phyloP scores from a whole-genome alignment of 2,329 filamentous ascomycete genomes.

The Aspergillus sp. region DNA sequence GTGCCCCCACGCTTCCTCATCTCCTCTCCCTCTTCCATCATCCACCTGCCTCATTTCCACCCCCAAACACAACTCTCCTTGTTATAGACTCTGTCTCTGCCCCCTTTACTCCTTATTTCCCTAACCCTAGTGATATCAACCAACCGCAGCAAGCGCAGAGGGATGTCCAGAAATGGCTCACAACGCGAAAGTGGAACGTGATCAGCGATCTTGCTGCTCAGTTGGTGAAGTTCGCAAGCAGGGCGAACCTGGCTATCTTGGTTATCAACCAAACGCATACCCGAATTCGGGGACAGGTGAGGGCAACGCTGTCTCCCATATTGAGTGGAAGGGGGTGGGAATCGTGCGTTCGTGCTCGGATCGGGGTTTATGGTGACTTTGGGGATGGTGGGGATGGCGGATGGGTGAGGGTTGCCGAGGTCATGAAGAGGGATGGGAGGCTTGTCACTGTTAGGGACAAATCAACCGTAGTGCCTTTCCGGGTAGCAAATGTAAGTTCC shows the following conservation, averaged over 20 bases:
- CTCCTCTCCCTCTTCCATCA: slow-evolving; percentile 72
- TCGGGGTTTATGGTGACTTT: slow-evolving; percentile 81
- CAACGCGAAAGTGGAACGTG: slow-evolving; percentile 56
- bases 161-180: slow-evolving; percentile 43
- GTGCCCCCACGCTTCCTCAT: slow-evolving; percentile 61
- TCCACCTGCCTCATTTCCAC: slow-evolving; percentile 65
- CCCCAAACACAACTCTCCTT: slow-evolving; percentile 65
- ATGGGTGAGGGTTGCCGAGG: slow-evolving; percentile 61
- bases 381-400: slow-evolving; percentile 47
- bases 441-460: neutral
- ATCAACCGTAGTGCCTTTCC: slow-evolving; percentile 42
- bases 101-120: slow-evolving; percentile 75
- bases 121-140: slow-evolving; percentile 53
- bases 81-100: slow-evolving; percentile 78
- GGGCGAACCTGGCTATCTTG: slow-evolving; percentile 71
- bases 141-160: slow-evolving; percentile 37
- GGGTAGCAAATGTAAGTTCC: slow-evolving; percentile 39
- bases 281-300: slow-evolving; percentile 68
- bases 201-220: slow-evolving; percentile 64
- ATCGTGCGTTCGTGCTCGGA: slow-evolving; percentile 68
- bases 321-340: slow-evolving; percentile 81
- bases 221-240: slow-evolving; percentile 71
- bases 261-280: slow-evolving; percentile 79
- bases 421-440: slow-evolving; percentile 58
- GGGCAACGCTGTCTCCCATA: slow-evolving; percentile 71